These are phyloP conservation scores for Trypanosoma mega DNA, from an alignment of 208 protist genomes.

Conservation along the genomic window DNA sequence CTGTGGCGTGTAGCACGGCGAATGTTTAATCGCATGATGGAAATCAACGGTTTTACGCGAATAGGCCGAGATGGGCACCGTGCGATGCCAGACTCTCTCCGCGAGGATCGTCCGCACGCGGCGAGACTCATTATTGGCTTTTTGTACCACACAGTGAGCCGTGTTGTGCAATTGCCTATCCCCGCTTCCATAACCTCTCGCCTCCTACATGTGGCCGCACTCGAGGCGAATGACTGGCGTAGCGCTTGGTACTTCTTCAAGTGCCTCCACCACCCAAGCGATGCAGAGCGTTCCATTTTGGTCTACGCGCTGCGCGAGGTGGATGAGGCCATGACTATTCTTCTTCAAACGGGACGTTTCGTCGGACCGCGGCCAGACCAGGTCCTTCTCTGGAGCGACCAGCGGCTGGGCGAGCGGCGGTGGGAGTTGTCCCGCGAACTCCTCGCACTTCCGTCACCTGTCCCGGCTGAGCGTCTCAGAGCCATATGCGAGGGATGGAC, in stretches of 20 bases:
- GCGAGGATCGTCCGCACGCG: slow-evolving; percentile 6
- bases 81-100: slow-evolving; percentile 17
- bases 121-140: slow-evolving; percentile 34
- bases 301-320: slow-evolving; percentile 40
- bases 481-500: slow-evolving; percentile 22
- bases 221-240: slow-evolving; percentile 30
- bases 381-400: slow-evolving; percentile 62
- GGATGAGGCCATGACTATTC: slow-evolving; percentile 25
- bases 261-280: slow-evolving; percentile 40
- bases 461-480: background rate
- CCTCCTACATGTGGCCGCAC: slow-evolving; percentile 28
- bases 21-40: slow-evolving; percentile 30
- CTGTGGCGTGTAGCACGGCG: slow-evolving; percentile 18
- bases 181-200: slow-evolving; percentile 43
- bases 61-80: slow-evolving; percentile 20
- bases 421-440: slow-evolving; percentile 27
- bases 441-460: slow-evolving; percentile 18
- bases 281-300: slow-evolving; percentile 45
- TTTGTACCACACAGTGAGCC: slow-evolving; percentile 34
- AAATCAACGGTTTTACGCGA: slow-evolving; percentile 21
- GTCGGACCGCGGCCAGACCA: slow-evolving; percentile 46
- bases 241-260: slow-evolving; percentile 59
- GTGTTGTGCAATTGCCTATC: slow-evolving; percentile 44
- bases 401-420: slow-evolving; percentile 13
- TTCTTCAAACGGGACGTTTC: slow-evolving; percentile 42